Evolutionary conservation across 2,329 filamentous ascomycete genomes (phyloP), one percentile per base, ranked within the genome.

Genomic region (Camillea tinctor): DNA sequence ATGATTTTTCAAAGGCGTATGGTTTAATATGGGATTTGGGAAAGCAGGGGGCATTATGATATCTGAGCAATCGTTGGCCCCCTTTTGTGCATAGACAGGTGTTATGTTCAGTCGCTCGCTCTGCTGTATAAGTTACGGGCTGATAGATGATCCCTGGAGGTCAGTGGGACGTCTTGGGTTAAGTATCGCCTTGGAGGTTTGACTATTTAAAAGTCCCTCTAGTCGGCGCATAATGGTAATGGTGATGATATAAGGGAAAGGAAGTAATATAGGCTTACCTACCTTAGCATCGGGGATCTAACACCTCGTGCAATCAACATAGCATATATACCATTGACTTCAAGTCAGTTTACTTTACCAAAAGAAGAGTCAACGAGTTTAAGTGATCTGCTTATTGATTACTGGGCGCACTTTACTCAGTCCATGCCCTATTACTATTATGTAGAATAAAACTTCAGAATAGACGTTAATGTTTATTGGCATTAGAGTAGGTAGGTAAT

Each of bases 11-110:
- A n/a, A 30, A 53, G 68, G 66, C 60, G 66, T 67, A 61, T 51
- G 64, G 66, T 36, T 61, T 61, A 62, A 52, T 55, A 60, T 65
- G 57, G 55, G 59, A 64, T 55, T 59, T 54, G 60, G 59, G 50
- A 52, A 59, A 30, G 26, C n/a, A n/a, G 26, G 55, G 62, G 63
- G 64, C 62, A 65, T 67, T 55, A 68, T 58, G 63, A 69, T 64
- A 65, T 66, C 63, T 57, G 59, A 69, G 63, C 66, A 50, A 62
- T 69, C 66, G 62, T 63, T 70, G 64, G 62, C 65, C 66, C 68
- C 66, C 50, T 19, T n/a, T 21, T 11, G 50, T 57, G 49, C 52
- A 40, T 60, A 54, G 30, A 60, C 36, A 54, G 57, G 57, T 58
- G 3, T 58, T 64, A 56, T 22, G 50, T 59, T 57, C 49, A 57